A percentile compares a stretch with the other conserved stretches of the same genome.
Conservation (phyloP, 73 alveolate genomes). For the Paramecium tetraurelia region DNA sequence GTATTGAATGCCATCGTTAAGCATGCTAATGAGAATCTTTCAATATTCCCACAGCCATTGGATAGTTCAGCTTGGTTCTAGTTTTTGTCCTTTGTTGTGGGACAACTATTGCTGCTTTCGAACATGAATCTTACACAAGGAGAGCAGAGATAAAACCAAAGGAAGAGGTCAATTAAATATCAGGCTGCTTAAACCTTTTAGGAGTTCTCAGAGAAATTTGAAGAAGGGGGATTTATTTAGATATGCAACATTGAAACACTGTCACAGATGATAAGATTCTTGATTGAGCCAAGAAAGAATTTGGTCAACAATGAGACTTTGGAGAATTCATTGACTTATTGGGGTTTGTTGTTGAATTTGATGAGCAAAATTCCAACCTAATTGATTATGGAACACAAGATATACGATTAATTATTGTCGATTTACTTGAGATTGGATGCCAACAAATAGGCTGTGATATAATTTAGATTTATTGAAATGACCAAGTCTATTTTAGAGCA, state of each 20-base stretch:
- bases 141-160: background rate
- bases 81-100: background rate
- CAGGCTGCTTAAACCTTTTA: background rate
- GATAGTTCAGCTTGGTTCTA: background rate
- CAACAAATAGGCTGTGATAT: background rate
- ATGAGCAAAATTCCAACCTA: background rate
- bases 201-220: conserved; percentile 5
- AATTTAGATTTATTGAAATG: conserved; percentile 16
- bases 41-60: background rate
- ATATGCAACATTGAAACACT: background rate
- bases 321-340: conserved; percentile 1
- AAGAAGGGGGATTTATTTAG: background rate
- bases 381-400: background rate
- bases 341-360: conserved; percentile 22
- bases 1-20: background rate
- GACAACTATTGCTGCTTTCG: background rate
- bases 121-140: background rate
- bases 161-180: background rate
- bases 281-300: background rate
- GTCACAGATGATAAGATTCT: background rate
- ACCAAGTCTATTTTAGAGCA: background rate
- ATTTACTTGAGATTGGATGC: background rate
- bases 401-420: background rate
- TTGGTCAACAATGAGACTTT: background rate
- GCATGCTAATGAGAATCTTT: background rate